Base-by-base conservation (phyloP, 768 basidiomycete species). In the Pleurotus salmoneostramineus region DNA sequence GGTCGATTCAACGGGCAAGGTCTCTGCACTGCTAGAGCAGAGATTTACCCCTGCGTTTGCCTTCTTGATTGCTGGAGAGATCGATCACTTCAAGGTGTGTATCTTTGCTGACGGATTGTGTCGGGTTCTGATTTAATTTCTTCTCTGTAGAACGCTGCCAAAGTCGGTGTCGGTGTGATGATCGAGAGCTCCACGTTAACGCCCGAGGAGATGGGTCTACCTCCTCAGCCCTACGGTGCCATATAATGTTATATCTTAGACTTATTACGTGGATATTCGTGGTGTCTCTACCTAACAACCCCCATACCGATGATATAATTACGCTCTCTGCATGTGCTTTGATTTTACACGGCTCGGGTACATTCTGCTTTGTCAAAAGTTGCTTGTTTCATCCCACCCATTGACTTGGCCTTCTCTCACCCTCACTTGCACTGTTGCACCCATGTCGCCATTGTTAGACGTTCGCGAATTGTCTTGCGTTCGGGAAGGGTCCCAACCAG, bases 131-230 rank as follows among this genome's bases (percentile, higher is more conserved):
- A 46, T 60, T 27, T 21, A 12, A 40, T 59, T 5, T 56, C 37
- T 44, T 63, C 10, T 50, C 49, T 21, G 11, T 63, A 98, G 94
- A 95, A 94, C 72, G 79, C 93, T 43, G 91, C 93, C 32, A 96
- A 95, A 74, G 88, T 97, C 59, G 96, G 96, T 60, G 88, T 98
- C 6, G 95, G 95, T 77, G 93, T 98, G 72, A 96, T 95, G 93
- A 93, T 98, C 60, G 95, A 98, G 81, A 89, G 87, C 69, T 83
- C 86, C 37, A 82, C 76, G 61, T 71, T 93, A 74, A 87, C 88
- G 15, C 89, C 88, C 6, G 91, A 93, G 76, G 91, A 93, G 77
- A 90, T 92, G 90, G 81, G 83, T 59, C 77, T 84, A 74, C 72
- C 77, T 56, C 81, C 82, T 66, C 80, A 79, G 62, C 73, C 74